Base-by-base conservation (phyloP, 2,329 filamentous ascomycete genomes). In the Botrytis hyacinthi region DNA sequence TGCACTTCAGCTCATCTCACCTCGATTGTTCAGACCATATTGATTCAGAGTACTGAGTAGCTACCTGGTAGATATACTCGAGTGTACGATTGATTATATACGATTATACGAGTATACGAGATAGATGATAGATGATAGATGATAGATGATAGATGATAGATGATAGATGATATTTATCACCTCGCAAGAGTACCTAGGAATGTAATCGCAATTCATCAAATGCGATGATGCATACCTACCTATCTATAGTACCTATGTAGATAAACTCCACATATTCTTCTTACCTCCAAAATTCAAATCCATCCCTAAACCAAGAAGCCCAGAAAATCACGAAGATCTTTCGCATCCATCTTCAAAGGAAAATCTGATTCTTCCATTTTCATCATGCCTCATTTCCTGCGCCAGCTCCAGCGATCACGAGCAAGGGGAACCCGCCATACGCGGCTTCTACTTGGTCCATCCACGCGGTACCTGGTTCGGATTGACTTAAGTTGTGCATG, bases 361-460 rank as follows among this genome's bases (percentile, higher is more conserved):
- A n/a, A n/a, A 29, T n/a, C n/a, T 18, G 61, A 37, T 46, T 32
- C 40, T 62, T 42, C 61, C 40, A 44, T 22, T 44, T 63, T 22
- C 61, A 46, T 65, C 40, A 46, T 22, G 46, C 62, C 42, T 65
- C 42, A 65, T 65, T 65, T 65, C 62, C 18, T 16, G 46, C 62
- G n/a, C 42, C 20, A 65, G 42, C 42, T 29, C 18, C 3, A 46
- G n/a, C 51, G 5, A 40, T 65, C 18, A 44, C 4, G n/a, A 46
- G 42, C 42, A 65, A 65, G 62, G 62, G 42, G n/a, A 29, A 18
- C 62, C 18, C 37, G 26, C 26, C 29, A 65, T 29, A 66, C 62
- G 42, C 18, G 29, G 44, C 29, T 48, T 35, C 42, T 35, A 9
- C 42, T 66, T 48, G 62, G 20, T 66, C 62, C 48, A 66, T 66